These are phyloP conservation scores for Paraphoma chrysanthemicola DNA, from an alignment of 2,329 filamentous ascomycete species.

Conservation along the genomic window DNA sequence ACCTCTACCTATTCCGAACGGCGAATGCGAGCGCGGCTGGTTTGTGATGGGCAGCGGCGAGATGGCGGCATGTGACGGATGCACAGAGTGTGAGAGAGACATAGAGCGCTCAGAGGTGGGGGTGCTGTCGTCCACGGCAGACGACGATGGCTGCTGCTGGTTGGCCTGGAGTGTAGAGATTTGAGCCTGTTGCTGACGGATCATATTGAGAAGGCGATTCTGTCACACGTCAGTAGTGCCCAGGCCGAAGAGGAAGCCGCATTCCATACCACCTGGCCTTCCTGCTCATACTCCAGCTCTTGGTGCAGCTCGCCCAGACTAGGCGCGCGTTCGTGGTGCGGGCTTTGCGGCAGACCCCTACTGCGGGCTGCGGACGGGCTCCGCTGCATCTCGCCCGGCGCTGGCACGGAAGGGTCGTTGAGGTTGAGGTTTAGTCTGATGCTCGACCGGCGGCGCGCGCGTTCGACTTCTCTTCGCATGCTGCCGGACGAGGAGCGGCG, in stretches of 20 bases:
- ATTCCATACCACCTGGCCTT: conserved; percentile 72
- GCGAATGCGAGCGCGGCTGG: conserved; percentile 48
- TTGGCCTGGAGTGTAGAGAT: conserved; percentile 63
- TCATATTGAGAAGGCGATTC: conserved; percentile 80
- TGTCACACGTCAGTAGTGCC: conserved; percentile 33
- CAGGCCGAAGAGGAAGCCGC: background rate
- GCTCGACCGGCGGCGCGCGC: conserved; percentile 69
- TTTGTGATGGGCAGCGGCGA: conserved; percentile 56
- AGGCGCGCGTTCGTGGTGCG: conserved; percentile 70
- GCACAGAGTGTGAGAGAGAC: conserved; percentile 45
- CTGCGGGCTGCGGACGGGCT: conserved; percentile 42
- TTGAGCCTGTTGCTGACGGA: conserved; percentile 76
- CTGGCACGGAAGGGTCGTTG: conserved; percentile 72
- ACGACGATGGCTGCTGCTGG: conserved; percentile 49
- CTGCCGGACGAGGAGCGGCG: conserved; percentile 57
- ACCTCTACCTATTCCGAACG: conserved; percentile 37
- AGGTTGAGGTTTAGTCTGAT: conserved; percentile 76
- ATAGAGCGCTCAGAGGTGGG: conserved; percentile 56
- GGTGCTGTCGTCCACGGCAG: conserved; percentile 61
- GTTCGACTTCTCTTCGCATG: conserved; percentile 47
- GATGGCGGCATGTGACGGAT: conserved; percentile 39
- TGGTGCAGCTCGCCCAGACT: conserved; percentile 81
- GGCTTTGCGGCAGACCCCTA: conserved; percentile 54
- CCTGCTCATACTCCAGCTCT: conserved; percentile 79
- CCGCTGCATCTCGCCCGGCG: conserved; percentile 72